Base-by-base conservation (phyloP, 257 asterid genomes). In the Scutellaria baicalensis region DNA sequence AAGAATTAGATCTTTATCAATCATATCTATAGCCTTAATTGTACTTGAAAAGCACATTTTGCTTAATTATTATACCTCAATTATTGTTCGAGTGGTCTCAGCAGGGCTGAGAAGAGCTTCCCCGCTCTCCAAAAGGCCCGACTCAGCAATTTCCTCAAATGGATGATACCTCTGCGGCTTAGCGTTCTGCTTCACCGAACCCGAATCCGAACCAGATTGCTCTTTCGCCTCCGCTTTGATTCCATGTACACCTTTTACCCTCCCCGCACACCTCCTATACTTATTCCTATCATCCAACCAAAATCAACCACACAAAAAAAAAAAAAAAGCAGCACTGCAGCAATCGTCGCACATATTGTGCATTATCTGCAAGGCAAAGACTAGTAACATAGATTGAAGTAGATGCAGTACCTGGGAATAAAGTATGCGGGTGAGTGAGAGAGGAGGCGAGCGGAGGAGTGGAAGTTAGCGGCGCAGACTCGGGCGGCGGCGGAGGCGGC, bases 141-240 rank as follows among this genome's bases (percentile, higher is more conserved):
- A 74, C 14, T 89, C 94, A 23, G 84, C 72, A 85, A 94, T 82
- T 20, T 94, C 99, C 87, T 94, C 99, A 64, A 58, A 94, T 8
- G 97, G 99, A 81, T 94, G 99, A 76, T 91, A 94, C 80, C 96
- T 86, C 86, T 86, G 93, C 16, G 97, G 93, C 89, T 93, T 93
- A 7, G 90, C 88, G 71, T 85, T 89, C 81, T 73, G 97, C 83
- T 86, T 88, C 74, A 86, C 80, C 5, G 89, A 89, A 59, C 88
- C 99, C 6, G 89, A 87, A 74, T 79, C 83, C 9, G 96, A 80
- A 72, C 86, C 73, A 5, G 88, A 66, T 69, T 77, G 81, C 60
- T 80, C 89, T 43, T 81, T 85, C 0, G 88, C 84, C 40, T 83
- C 67, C 33, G 97, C 97, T 58, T 84, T 84, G 58, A 91, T 85